Evolutionary conservation across 2,329 filamentous ascomycete species (phyloP), one percentile per base, ranked within the genome.

Genomic region (Beauveria australis): DNA sequence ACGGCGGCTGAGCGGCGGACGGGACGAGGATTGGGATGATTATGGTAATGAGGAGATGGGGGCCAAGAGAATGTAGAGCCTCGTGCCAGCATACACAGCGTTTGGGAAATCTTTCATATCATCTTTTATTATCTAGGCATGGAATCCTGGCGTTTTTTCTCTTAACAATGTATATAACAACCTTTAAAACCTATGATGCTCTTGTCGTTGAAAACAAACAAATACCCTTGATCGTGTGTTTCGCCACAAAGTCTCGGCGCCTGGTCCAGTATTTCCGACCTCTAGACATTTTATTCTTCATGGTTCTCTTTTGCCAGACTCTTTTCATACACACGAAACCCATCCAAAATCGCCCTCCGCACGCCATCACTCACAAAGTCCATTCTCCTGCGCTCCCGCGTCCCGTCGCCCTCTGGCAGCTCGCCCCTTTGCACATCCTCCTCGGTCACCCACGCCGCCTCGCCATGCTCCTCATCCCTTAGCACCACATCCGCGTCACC

Each of bases 41-140:
- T 76, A 81, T 67, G 80, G 80, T 8, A 80, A 78, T 61, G 88
- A 89, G 70, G 89, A 92, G 75, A 59, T 89, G 79, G 88, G 87
- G 1, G 79, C 82, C 63, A 91, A 92, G 76, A 78, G 83, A 73
- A 87, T 81, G 37, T 74, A 65, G 66, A 28, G 8, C 19, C 19
- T 2, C 3, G 33, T 18, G 30, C 18, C 41, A 47, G n/a, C 44
- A 41, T 53, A 49, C 28, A 43, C 57, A 44, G 62, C 54, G 56
- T 53, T 55, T 48, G 48, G 26, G 6, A 22, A 52, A 24, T 60
- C 48, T 48, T 53, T 47, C 37, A n/a, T 5, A 57, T 70, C 69
- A 33, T 57, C 7, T 49, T 28, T 1, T n/a, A 40, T 18, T 37
- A 16, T 55, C 19, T 53, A n/a, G n/a, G 33, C 51, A 33, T 46